Percentiles rank a stretch among this genome's conserved stretches.
These are phyloP conservation scores for Colletotrichum sp. DNA, from an alignment of 2,329 filamentous ascomycete species.

Conservation along the genomic window DNA sequence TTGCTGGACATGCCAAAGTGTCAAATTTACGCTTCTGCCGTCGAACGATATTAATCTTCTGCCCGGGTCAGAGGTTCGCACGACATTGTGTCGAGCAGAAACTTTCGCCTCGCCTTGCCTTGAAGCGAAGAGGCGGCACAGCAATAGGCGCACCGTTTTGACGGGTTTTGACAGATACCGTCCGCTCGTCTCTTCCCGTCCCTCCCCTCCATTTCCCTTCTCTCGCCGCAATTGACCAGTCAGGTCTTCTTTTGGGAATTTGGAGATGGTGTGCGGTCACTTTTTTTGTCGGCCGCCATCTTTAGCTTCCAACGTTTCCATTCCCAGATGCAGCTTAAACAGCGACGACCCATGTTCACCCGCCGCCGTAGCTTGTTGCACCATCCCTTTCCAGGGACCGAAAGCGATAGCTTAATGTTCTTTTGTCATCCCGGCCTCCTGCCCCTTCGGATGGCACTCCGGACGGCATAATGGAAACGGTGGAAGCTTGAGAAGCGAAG, in stretches of 20 bases:
- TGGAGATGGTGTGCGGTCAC: background rate
- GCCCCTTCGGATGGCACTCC: background rate
- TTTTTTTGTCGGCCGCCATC: background rate
- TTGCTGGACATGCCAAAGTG: background rate
- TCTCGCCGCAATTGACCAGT: background rate
- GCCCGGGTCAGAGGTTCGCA: background rate
- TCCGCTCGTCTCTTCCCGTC: background rate
- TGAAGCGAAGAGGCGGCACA: background rate
- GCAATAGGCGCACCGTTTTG: background rate
- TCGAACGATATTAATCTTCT: background rate
- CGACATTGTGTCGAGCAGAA: background rate
- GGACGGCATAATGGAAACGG: background rate
- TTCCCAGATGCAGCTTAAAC: background rate
- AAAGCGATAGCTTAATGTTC: background rate
- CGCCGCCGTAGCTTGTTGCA: background rate
- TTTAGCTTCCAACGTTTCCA: background rate
- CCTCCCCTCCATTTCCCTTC: background rate
- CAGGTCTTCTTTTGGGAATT: background rate
- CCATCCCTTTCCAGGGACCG: background rate
- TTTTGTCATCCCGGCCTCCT: background rate
- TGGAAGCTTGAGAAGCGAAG: background rate
- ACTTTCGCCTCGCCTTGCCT: background rate
- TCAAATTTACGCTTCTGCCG: background rate
- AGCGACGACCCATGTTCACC: background rate
- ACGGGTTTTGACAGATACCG: background rate